Base-by-base conservation (phyloP, 2,329 filamentous ascomycete species). In the Didymella glomerata region DNA sequence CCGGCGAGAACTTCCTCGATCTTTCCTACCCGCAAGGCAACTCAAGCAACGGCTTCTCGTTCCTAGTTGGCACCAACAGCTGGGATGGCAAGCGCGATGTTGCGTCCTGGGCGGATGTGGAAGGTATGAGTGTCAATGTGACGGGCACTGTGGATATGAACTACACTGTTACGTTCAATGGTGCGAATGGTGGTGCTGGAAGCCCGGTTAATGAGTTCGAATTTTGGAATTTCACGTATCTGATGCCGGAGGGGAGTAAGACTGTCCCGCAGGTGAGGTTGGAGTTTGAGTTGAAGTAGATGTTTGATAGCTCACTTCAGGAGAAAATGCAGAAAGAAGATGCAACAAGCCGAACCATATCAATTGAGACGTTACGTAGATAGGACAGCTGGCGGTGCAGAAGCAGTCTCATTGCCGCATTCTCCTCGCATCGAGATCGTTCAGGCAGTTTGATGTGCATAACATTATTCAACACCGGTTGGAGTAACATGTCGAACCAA, bases 21-120 rank as follows among this genome's bases (percentile, higher is more conserved):
- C 68, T 88, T 2, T 80, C 81, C 0, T 88, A 88, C 61, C 86
- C 86, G 0, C 63, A 75, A 14, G 85, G 84, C 1, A 84, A 81
- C 42, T 67, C 76, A 0, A 75, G 73, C 4, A 84, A 82, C 24
- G 73, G 80, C 16, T 87, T 87, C 67, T 81, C 78, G 1, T 78
- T 87, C 24, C 64, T 84, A 2, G 78, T 86, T 0, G 81, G 69
- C 4, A 70, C 80, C 0, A 82, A 82, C 2, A 82, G 83, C 7
- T 69, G 67, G 64, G 60, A 62, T n/a, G 71, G 75, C 2, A 81
- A 79, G 64, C 76, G 73, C 6, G 82, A 82, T 30, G 72, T 86
- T 1, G 41, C 66, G 0, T 70, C 75, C 1, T 85, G 83, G 79
- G 72, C 68, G 0, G 84, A 85, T 61, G 72, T 86, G 0, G 78